Evolutionary conservation across 2,329 filamentous ascomycete genomes (phyloP).

Genomic region (Trichoderma arundinaceum): DNA sequence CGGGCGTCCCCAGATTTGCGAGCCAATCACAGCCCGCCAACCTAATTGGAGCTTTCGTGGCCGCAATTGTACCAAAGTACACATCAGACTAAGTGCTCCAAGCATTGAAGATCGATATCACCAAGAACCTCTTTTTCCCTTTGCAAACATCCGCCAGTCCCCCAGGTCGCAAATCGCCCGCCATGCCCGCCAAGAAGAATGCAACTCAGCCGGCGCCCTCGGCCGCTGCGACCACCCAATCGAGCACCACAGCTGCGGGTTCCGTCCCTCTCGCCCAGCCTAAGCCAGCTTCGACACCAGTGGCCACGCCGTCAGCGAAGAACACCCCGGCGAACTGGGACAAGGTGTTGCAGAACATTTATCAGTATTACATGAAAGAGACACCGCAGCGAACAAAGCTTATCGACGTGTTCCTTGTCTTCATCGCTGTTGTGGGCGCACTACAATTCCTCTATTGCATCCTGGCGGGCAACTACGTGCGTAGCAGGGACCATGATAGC

Average conservation of each 20-base stretch:
- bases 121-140: neutral
- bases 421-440: constrained; percentile 82
- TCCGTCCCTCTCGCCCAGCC: constrained; percentile 36
- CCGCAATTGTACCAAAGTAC: constrained; percentile 36
- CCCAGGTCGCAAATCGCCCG: constrained; percentile 2
- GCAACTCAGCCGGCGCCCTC: constrained; percentile 43
- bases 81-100: neutral
- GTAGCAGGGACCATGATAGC: constrained; percentile 46
- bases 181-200: constrained; percentile 60
- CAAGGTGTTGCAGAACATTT: constrained; percentile 72
- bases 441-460: constrained; percentile 94
- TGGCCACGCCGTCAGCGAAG: constrained; percentile 6
- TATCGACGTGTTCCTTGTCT: constrained; percentile 87
- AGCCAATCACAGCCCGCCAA: constrained; percentile 43
- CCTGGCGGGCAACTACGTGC: constrained; percentile 89
- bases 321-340: constrained; percentile 49
- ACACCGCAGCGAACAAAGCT: constrained; percentile 93
- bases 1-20: constrained; percentile 29
- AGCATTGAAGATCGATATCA: constrained; percentile 16
- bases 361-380: constrained; percentile 76
- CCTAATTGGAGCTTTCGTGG: constrained; percentile 48
- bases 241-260: constrained; percentile 40
- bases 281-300: constrained; percentile 33
- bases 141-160: constrained; percentile 18
- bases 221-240: constrained; percentile 42